phyloP scores from a whole-genome alignment of 2,329 filamentous ascomycete genomes.

The Alternaria hordeiaustralica region DNA sequence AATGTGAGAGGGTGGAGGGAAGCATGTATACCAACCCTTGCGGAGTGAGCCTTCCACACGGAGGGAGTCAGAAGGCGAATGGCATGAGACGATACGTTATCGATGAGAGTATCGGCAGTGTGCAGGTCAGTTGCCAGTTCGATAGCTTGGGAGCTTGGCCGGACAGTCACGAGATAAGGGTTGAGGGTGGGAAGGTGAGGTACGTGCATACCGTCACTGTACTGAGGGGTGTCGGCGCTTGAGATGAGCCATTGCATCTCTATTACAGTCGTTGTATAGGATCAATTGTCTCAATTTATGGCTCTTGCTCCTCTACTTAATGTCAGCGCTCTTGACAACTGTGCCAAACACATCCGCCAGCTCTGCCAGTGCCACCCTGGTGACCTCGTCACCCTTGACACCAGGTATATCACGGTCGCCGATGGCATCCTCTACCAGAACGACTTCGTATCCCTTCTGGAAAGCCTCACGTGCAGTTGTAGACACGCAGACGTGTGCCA shows the following conservation, averaged over 20 bases:
- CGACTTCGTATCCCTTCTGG: constrained; percentile 68
- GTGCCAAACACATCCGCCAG: constrained; percentile 70
- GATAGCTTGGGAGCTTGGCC: constrained; percentile 36
- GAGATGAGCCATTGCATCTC: background rate
- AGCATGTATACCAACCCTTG: constrained; percentile 34
- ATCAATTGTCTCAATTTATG: background rate
- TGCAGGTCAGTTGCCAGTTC: constrained; percentile 41
- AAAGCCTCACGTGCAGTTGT: constrained; percentile 67
- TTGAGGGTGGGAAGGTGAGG: constrained; percentile 37
- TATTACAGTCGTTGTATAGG: background rate
- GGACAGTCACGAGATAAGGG: constrained; percentile 40
- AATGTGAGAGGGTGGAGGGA: constrained; percentile 40
- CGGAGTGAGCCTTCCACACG: constrained; percentile 28
- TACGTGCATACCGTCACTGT: constrained; percentile 44
- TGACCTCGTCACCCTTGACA: constrained; percentile 61
- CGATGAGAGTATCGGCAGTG: constrained; percentile 35
- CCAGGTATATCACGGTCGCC: constrained; percentile 72
- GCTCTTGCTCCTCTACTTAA: constrained; percentile 41
- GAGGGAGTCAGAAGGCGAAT: constrained; percentile 35
- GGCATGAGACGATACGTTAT: constrained; percentile 40
- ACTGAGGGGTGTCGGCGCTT: constrained; percentile 14
- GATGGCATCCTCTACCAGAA: constrained; percentile 67
- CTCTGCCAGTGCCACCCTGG: constrained; percentile 59
- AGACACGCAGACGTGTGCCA: constrained; percentile 70
- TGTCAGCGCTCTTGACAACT: constrained; percentile 60